Conservation (phyloP, 2,329 filamentous ascomycete species). For the Ceratocystis harringtonii region DNA sequence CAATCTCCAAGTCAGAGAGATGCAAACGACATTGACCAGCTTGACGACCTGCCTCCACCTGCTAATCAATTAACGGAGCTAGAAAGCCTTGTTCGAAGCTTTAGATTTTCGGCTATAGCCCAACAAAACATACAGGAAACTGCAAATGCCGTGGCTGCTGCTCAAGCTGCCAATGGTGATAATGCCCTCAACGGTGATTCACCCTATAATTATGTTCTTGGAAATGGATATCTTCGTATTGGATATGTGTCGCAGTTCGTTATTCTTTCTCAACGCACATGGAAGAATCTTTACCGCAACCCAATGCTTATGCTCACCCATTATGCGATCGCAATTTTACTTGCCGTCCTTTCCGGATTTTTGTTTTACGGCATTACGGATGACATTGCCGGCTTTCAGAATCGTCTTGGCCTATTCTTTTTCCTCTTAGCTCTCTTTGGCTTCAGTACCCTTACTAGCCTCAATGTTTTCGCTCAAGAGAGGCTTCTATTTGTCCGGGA, state of each 20-base stretch:
- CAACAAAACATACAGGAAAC: constrained; percentile 64
- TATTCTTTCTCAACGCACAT: constrained; percentile 80
- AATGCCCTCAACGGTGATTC: constrained; percentile 31
- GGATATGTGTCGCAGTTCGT: constrained; percentile 68
- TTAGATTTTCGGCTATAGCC: constrained; percentile 64
- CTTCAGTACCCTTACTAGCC: constrained; percentile 85
- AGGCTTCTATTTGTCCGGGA: constrained; percentile 83
- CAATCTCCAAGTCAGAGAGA: background rate
- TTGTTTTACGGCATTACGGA: constrained; percentile 93
- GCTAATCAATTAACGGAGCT: constrained; percentile 59
- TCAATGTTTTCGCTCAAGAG: constrained; percentile 87
- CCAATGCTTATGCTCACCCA: constrained; percentile 97
- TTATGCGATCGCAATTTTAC: constrained; percentile 88
- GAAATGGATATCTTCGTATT: constrained; percentile 70
- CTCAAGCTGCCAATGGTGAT: constrained; percentile 51
- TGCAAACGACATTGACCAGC: constrained; percentile 39
- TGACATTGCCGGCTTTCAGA: constrained; percentile 95
- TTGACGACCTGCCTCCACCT: constrained; percentile 44
- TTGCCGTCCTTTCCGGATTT: constrained; percentile 87
- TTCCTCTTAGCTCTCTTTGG: constrained; percentile 92
- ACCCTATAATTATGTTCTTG: constrained; percentile 37
- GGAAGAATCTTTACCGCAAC: constrained; percentile 94
- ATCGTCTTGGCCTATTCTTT: constrained; percentile 91
- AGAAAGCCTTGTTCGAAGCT: constrained; percentile 64
- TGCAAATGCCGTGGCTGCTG: constrained; percentile 46